A percentile compares a stretch with the other conserved stretches of the same genome.
These are phyloP conservation scores for Cercospora sp. DNA, from an alignment of 2,329 filamentous ascomycete genomes.

Conservation along the genomic window DNA sequence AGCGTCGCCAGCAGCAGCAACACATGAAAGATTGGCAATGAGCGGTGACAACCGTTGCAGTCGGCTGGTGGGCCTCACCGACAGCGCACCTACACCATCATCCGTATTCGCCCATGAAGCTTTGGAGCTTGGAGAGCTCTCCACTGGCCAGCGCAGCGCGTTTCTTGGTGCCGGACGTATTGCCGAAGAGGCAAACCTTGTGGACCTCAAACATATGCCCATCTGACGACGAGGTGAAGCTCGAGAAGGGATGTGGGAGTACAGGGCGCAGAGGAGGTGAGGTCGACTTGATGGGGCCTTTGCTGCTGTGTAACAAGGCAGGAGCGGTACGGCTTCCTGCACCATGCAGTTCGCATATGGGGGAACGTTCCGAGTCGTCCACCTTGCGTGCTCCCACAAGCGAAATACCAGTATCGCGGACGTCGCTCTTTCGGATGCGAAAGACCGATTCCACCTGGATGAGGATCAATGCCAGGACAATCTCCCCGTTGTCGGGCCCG, in stretches of 20 bases:
- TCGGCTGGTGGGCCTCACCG: constrained; percentile 13
- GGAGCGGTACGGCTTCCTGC: not conserved
- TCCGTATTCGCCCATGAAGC: not conserved
- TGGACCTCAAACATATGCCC: not conserved
- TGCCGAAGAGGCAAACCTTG: not conserved
- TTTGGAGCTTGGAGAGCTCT: not conserved
- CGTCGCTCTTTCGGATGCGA: not conserved
- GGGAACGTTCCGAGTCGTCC: not conserved
- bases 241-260: not conserved
- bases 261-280: not conserved
- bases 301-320: not conserved
- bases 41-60: constrained; percentile 12
- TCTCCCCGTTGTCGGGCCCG: not conserved
- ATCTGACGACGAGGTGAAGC: not conserved
- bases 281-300: not conserved
- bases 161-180: not conserved
- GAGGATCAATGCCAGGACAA: too few relatives aligned
- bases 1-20: not conserved
- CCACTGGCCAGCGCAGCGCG: not conserved
- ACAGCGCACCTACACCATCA: constrained; percentile 4
- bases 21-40: constrained; percentile 1
- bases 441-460: not conserved
- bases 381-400: not conserved
- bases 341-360: not conserved
- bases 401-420: not conserved